Conservation (phyloP, 768 basidiomycete genomes). For the Kwoniella sp. region DNA sequence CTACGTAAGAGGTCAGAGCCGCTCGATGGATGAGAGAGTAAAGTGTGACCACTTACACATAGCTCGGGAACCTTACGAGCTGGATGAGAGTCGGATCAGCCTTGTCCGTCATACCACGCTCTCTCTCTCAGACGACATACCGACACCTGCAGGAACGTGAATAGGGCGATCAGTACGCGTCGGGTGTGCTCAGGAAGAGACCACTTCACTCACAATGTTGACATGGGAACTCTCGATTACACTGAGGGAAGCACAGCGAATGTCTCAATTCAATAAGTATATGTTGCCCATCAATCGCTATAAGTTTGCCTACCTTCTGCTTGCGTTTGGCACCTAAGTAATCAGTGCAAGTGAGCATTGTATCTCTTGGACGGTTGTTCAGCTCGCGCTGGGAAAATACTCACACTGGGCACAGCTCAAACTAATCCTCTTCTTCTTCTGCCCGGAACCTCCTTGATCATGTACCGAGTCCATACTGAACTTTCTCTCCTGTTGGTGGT, state of each 20-base stretch:
- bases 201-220: slow-evolving; percentile 41
- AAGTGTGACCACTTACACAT: slow-evolving; percentile 31
- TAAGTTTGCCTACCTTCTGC: slow-evolving; percentile 32
- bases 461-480: slow-evolving; percentile 19
- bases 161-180: neutral
- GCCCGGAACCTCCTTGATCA: neutral
- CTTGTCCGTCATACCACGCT: neutral
- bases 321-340: slow-evolving; percentile 43
- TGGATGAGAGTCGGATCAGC: slow-evolving; percentile 1
- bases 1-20: slow-evolving; percentile 4
- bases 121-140: slow-evolving; percentile 6
- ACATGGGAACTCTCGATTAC: slow-evolving; percentile 49
- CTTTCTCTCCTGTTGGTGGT: slow-evolving; percentile 10
- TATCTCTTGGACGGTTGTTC: no score
- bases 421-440: slow-evolving; percentile 45
- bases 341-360: no score
- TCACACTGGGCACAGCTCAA: slow-evolving; percentile 44
- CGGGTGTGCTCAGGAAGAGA: no score
- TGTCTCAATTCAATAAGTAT: neutral
- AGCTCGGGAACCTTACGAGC: slow-evolving; percentile 47
- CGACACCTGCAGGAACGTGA: slow-evolving; percentile 24
- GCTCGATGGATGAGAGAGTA: neutral
- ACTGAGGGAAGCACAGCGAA: slow-evolving; percentile 23
- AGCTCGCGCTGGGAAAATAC: no score
- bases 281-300: neutral